Base-by-base conservation (phyloP, 2,329 filamentous ascomycete species). In the Microdochium trichocladiopsis region DNA sequence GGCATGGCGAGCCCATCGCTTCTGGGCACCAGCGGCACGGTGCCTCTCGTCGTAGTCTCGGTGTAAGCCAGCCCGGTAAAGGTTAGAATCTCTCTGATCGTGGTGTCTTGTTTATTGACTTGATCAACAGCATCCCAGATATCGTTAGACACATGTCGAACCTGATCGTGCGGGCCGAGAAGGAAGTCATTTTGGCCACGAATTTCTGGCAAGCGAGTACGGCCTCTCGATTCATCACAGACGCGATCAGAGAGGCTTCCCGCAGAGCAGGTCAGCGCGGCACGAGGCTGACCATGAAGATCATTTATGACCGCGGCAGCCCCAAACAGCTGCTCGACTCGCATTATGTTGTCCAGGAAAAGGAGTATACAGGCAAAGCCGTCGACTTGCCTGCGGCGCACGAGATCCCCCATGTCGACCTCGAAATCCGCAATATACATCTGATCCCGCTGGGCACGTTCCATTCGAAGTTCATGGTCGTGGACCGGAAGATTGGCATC, bases 401-500 rank as follows among this genome's bases (percentile, higher is more conserved):
- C 2, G 84, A 91, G 37, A 83, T 91, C 2, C 87, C 87, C 0
- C 78, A 89, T 60, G 67, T 92, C 25, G 83, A 90, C 55, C 66
- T 93, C 31, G 74, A 89, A 61, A 87, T 91, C 5, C 77, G 87
- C 55, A 92, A 89, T 61, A 85, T 83, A 60, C 88, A 92, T 60
- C 75, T 77, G 12, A 79, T 87, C 1, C 67, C 87, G 1, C 67
- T 92, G 2, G 88, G 88, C 1, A 93, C 88, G 0, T 86, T 91
- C 41, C 88, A 92, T 61, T 75, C 83, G 56, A 93, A 93, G 62
- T 90, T 86, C 62, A 87, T 89, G 75, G 72, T 92, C 1, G 81
- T 92, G 1, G 88, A 93, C 64, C 77, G 88, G 6, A 81, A 79
- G 55, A 73, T 86, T n/a, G 88, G 80, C 0, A 71, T 88, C 1